phyloP scores from a whole-genome alignment of 2,329 filamentous ascomycete species.

The Aspergillus ochraceus region DNA sequence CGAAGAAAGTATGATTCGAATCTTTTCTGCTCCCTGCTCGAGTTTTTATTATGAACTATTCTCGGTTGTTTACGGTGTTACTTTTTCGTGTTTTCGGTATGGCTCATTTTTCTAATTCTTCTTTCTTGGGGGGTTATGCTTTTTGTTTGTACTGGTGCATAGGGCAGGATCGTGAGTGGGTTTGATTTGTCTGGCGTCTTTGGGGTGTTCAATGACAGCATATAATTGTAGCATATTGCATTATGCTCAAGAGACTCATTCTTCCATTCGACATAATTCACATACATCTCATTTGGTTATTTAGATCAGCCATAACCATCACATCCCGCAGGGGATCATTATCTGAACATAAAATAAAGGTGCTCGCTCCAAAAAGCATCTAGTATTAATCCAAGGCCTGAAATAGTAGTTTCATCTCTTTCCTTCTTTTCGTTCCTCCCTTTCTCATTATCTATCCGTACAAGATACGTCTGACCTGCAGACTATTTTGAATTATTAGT shows the following conservation, averaged over 20 bases:
- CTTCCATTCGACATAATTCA: background rate
- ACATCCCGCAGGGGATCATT: background rate
- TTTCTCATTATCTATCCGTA: background rate
- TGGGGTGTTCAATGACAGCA: background rate
- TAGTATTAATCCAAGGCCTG: background rate
- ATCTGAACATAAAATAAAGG: background rate
- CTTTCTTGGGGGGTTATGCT: background rate
- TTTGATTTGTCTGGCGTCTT: background rate
- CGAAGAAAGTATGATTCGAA: background rate
- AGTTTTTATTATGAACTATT: background rate
- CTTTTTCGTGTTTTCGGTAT: too few species aligned
- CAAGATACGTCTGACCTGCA: conserved; percentile 21
- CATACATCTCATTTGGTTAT: background rate
- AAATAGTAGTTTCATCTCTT: background rate
- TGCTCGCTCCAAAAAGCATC: background rate
- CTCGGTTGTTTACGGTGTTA: background rate
- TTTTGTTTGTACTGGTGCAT: background rate
- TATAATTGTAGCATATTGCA: background rate
- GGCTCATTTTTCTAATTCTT: background rate
- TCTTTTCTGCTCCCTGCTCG: background rate
- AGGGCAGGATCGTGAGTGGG: background rate
- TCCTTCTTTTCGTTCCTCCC: background rate
- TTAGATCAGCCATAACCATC: background rate
- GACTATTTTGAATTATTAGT: conserved; percentile 12
- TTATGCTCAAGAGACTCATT: background rate